Conservation (phyloP, 2,329 filamentous ascomycete genomes). For the Aspergillus alliaceus region DNA sequence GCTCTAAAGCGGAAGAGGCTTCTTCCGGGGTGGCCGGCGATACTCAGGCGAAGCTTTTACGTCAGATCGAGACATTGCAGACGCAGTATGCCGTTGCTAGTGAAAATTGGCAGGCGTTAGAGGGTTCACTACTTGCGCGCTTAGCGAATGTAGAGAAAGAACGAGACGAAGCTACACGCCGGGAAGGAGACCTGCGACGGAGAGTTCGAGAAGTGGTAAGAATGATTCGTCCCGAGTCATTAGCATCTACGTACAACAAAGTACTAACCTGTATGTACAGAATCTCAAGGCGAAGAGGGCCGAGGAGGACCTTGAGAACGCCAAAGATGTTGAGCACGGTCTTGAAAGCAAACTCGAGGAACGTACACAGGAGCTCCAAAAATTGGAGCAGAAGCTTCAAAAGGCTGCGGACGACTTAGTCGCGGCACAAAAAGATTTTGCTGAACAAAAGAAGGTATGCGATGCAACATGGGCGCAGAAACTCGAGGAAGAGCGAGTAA, state of each 20-base stretch:
- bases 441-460: conserved; percentile 59
- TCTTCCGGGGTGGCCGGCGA: conserved; percentile 80
- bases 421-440: conserved; percentile 57
- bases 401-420: conserved; percentile 62
- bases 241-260: background rate
- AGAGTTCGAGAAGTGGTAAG: conserved; percentile 84
- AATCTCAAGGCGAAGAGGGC: conserved; percentile 66
- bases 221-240: conserved; percentile 11
- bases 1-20: conserved; percentile 82
- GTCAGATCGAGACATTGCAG: conserved; percentile 93
- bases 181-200: conserved; percentile 83
- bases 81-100: conserved; percentile 92
- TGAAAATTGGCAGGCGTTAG: conserved; percentile 97
- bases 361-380: conserved; percentile 60
- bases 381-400: conserved; percentile 40
- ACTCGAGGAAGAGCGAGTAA: conserved; percentile 64
- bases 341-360: conserved; percentile 59
- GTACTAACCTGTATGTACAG: conserved; percentile 38
- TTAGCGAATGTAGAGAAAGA: conserved; percentile 82
- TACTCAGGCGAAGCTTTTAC: conserved; percentile 81
- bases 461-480: conserved; percentile 59
- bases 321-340: conserved; percentile 48
- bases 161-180: conserved; percentile 77
- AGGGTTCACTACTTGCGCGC: conserved; percentile 77
- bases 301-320: conserved; percentile 79